Conservation (phyloP, 2,329 filamentous ascomycete species). For the Cladorrhinum sp. region DNA sequence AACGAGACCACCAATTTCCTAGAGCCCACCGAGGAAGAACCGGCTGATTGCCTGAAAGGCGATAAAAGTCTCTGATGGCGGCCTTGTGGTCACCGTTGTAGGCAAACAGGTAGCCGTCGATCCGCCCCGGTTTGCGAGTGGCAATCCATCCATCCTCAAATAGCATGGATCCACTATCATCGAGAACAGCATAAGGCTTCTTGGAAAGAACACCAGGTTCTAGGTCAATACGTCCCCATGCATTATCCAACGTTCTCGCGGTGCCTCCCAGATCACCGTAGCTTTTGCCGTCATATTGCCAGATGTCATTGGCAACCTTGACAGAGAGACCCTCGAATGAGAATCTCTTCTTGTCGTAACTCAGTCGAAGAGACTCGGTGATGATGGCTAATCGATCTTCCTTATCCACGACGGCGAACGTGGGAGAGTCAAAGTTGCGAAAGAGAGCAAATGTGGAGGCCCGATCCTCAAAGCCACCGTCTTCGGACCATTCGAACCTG, state of each 20-base stretch:
- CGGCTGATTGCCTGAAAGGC: slow-evolving; percentile 38
- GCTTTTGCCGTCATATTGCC: slow-evolving; percentile 51
- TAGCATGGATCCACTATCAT: slow-evolving; percentile 29
- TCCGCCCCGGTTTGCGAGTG: slow-evolving; percentile 21
- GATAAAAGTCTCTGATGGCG: slow-evolving; percentile 30
- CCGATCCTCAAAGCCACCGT: slow-evolving; percentile 60
- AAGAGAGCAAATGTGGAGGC: slow-evolving; percentile 61
- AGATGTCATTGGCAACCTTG: slow-evolving; percentile 44
- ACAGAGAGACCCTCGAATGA: slow-evolving; percentile 47
- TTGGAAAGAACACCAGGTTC: slow-evolving; percentile 29
- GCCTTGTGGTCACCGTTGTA: slow-evolving; percentile 29
- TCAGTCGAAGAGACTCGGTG: slow-evolving; percentile 53
- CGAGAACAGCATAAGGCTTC: slow-evolving; percentile 27
- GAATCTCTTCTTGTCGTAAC: slow-evolving; percentile 58
- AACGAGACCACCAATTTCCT: slow-evolving; percentile 66
- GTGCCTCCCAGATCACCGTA: slow-evolving; percentile 43
- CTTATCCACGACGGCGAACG: slow-evolving; percentile 47
- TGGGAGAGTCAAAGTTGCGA: slow-evolving; percentile 42
- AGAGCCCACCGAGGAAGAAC: slow-evolving; percentile 41
- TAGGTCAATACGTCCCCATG: slow-evolving; percentile 29
- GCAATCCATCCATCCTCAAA: slow-evolving; percentile 28
- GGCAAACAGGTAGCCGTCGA: slow-evolving; percentile 29
- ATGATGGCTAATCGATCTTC: slow-evolving; percentile 51
- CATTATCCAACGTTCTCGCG: slow-evolving; percentile 34
- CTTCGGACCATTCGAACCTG: slow-evolving; percentile 60